phyloP scores from a whole-genome alignment of 106 monocot species.

The Amphibolis antarctica region DNA sequence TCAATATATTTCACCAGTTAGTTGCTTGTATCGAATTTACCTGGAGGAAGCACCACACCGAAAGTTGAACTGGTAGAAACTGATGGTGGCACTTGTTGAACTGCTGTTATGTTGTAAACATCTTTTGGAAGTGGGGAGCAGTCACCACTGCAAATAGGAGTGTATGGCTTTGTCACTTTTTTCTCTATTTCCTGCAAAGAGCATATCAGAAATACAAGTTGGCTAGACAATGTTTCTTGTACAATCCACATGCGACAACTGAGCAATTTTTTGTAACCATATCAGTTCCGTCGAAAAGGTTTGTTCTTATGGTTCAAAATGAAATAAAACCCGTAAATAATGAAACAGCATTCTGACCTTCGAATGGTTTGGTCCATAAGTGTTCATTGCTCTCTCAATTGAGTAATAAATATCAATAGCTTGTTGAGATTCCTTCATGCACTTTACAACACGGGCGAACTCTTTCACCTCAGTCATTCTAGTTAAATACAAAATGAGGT shows the following conservation, averaged over 20 bases:
- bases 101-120: slow-evolving; percentile 24
- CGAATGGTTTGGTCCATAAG: slow-evolving; percentile 62
- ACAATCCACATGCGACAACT: neutral
- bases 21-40: neutral
- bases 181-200: slow-evolving; percentile 30
- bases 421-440: slow-evolving; percentile 40
- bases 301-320: neutral
- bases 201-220: neutral
- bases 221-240: too few relatives aligned
- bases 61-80: slow-evolving; percentile 28
- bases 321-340: neutral
- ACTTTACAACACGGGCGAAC: slow-evolving; percentile 53
- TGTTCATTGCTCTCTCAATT: slow-evolving; percentile 44
- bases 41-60: slow-evolving; percentile 19
- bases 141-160: slow-evolving; percentile 20
- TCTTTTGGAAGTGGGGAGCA: slow-evolving; percentile 40
- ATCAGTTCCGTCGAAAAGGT: neutral
- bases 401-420: slow-evolving; percentile 52
- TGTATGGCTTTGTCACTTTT: slow-evolving; percentile 66
- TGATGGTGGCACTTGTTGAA: slow-evolving; percentile 23
- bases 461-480: slow-evolving; percentile 49
- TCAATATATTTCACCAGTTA: neutral
- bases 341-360: slow-evolving; percentile 31
- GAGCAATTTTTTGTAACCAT: too few relatives aligned
- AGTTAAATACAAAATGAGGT: slow-evolving; percentile 56